A percentile compares a stretch with the other conserved stretches of the same genome.
phyloP scores from a whole-genome alignment of 2,329 filamentous ascomycete species.

The Ophiocordyceps unilateralis region DNA sequence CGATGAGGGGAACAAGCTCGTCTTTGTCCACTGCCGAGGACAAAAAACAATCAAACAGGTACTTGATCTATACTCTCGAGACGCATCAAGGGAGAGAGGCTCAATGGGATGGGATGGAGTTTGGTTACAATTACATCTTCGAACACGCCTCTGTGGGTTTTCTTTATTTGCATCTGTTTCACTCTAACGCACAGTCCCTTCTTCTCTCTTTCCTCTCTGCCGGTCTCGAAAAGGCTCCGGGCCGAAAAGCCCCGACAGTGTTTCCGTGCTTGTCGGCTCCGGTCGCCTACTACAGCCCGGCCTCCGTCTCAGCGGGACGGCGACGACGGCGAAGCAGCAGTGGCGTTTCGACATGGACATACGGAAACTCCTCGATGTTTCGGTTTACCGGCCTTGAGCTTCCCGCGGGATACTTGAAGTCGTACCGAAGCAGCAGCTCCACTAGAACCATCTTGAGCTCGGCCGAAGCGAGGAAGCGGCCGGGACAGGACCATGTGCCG shows the following conservation, averaged over 20 bases:
- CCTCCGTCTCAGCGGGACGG: background rate
- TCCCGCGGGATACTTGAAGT: constrained; percentile 2
- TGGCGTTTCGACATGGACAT: constrained; percentile 1
- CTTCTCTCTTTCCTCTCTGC: background rate
- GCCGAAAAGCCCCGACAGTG: too few species aligned
- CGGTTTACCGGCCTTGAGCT: background rate
- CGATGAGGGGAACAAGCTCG: too few species aligned
- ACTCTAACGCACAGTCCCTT: background rate
- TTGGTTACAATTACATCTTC: background rate
- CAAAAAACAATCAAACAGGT: too few species aligned
- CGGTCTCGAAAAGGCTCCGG: background rate
- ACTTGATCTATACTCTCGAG: too few species aligned
- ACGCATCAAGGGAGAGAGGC: too few species aligned
- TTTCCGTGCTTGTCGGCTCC: too few species aligned
- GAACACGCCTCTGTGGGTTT: background rate
- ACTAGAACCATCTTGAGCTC: constrained; percentile 3
- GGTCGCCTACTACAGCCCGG: too few species aligned
- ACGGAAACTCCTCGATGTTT: constrained; percentile 4
- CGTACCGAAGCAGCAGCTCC: constrained; percentile 3
- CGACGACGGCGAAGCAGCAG: constrained; percentile 2
- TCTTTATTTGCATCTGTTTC: background rate
- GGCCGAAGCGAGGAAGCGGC: constrained; percentile 5
- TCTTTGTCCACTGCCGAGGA: too few species aligned
- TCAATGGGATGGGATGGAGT: too few species aligned
- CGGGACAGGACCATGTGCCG: constrained; percentile 4